phyloP scores from a whole-genome alignment of 176 grass and related monocot species.

The Chloris gayana region DNA sequence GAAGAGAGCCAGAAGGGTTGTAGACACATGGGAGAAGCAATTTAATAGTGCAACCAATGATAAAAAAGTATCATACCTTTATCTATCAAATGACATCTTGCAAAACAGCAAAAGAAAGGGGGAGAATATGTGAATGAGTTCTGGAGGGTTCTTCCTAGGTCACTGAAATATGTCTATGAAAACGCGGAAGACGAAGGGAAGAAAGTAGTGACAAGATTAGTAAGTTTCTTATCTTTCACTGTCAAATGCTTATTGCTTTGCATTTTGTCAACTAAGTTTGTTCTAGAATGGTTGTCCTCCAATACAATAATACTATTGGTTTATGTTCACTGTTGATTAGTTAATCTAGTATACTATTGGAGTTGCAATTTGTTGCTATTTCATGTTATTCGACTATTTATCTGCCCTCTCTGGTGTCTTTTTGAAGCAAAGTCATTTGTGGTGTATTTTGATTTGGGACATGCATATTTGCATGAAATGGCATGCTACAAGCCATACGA shows the following conservation, averaged over 20 bases:
- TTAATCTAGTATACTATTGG: slow-evolving; percentile 17
- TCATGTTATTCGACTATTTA: slow-evolving; percentile 24
- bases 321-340: not conserved
- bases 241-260: slow-evolving; percentile 28
- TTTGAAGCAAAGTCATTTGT: not conserved
- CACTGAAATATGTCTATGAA: slow-evolving; percentile 75
- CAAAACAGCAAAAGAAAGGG: slow-evolving; percentile 98
- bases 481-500: not conserved
- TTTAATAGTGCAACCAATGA: slow-evolving; percentile 70
- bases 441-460: not conserved
- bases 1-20: slow-evolving; percentile 87
- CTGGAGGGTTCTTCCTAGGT: slow-evolving; percentile 93
- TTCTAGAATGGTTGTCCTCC: not conserved
- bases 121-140: slow-evolving; percentile 95
- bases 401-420: slow-evolving; percentile 6
- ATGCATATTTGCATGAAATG: not conserved
- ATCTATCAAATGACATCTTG: slow-evolving; percentile 97
- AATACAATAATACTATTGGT: too few species aligned
- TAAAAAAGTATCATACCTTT: slow-evolving; percentile 79
- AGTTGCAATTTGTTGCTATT: slow-evolving; percentile 19
- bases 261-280: not conserved
- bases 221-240: slow-evolving; percentile 52
- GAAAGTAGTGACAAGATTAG: slow-evolving; percentile 90
- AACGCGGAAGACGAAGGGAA: slow-evolving; percentile 73
- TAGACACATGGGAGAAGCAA: slow-evolving; percentile 93